Percentiles rank a stretch among this genome's conserved stretches.
These are phyloP conservation scores for Grammothele lineata DNA, from an alignment of 768 basidiomycete species.

Conservation along the genomic window DNA sequence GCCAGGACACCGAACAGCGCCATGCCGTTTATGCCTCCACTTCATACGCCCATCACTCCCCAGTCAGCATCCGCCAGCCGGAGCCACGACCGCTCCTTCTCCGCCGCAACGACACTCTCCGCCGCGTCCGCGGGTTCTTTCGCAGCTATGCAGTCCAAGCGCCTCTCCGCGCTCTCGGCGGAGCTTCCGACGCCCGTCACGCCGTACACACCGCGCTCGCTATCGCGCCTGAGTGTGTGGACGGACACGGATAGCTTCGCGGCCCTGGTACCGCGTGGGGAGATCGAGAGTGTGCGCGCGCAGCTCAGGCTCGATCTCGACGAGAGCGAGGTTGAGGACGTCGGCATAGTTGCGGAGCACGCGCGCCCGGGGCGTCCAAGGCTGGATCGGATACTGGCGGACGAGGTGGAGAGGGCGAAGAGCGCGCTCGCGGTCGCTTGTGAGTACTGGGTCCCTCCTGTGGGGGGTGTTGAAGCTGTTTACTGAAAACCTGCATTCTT, in stretches of 20 bases:
- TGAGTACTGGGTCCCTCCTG: too few species aligned
- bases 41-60: too few species aligned
- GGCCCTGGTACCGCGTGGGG: constrained; percentile 21
- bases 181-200: constrained; percentile 2
- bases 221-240: constrained; percentile 18
- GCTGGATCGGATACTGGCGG: constrained; percentile 54
- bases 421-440: constrained; percentile 67
- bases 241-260: constrained; percentile 25
- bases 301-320: constrained; percentile 44
- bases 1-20: constrained; percentile 4
- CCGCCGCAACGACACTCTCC: too few species aligned
- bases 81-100: constrained; percentile 7
- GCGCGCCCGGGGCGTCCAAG: constrained; percentile 65
- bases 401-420: constrained; percentile 54
- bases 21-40: constrained; percentile 2
- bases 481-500: too few species aligned
- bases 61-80: not conserved
- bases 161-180: constrained; percentile 8
- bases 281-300: constrained; percentile 22
- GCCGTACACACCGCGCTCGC: constrained; percentile 9
- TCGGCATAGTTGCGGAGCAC: constrained; percentile 55
- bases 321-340: constrained; percentile 53
- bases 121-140: too few species aligned
- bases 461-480: not conserved
- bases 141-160: too few species aligned